Percentiles rank a stretch among this genome's conserved stretches.
Conservation (phyloP, 2,329 filamentous ascomycete species). For the Aspergillus melleus region DNA sequence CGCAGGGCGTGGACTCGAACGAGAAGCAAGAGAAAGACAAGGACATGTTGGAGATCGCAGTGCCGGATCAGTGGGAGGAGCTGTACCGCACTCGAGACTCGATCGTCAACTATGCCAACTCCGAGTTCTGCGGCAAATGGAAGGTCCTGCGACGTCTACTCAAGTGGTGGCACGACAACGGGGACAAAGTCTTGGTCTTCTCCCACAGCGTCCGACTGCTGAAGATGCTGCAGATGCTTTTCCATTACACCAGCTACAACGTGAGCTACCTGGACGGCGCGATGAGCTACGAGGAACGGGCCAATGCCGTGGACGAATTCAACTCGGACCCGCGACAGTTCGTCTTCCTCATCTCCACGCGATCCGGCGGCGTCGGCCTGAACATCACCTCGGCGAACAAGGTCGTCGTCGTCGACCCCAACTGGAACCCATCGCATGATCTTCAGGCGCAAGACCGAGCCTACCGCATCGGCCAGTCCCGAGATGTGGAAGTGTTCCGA, state of each 20-base stretch:
- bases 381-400: slow-evolving; percentile 99
- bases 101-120: slow-evolving; percentile 77
- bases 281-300: slow-evolving; percentile 79
- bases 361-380: slow-evolving; percentile 86
- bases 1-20: slow-evolving; percentile 60
- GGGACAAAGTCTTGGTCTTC: slow-evolving; percentile 94
- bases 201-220: slow-evolving; percentile 86
- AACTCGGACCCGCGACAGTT: slow-evolving; percentile 86
- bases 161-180: slow-evolving; percentile 83
- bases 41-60: slow-evolving; percentile 68
- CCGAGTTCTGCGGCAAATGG: slow-evolving; percentile 97
- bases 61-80: slow-evolving; percentile 72
- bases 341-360: slow-evolving; percentile 93
- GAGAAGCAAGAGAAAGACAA: slow-evolving; percentile 80
- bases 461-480: slow-evolving; percentile 88
- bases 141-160: slow-evolving; percentile 83
- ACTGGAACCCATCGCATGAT: slow-evolving; percentile 96
- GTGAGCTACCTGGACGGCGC: slow-evolving; percentile 88
- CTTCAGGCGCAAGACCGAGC: slow-evolving; percentile 94
- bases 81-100: slow-evolving; percentile 75
- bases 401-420: slow-evolving; percentile 93
- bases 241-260: slow-evolving; percentile 84
- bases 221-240: slow-evolving; percentile 79
- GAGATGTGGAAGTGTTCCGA: slow-evolving; percentile 94
- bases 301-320: slow-evolving; percentile 82